Conservation (phyloP, 2,329 filamentous ascomycete species). For the Neurospora sp. region DNA sequence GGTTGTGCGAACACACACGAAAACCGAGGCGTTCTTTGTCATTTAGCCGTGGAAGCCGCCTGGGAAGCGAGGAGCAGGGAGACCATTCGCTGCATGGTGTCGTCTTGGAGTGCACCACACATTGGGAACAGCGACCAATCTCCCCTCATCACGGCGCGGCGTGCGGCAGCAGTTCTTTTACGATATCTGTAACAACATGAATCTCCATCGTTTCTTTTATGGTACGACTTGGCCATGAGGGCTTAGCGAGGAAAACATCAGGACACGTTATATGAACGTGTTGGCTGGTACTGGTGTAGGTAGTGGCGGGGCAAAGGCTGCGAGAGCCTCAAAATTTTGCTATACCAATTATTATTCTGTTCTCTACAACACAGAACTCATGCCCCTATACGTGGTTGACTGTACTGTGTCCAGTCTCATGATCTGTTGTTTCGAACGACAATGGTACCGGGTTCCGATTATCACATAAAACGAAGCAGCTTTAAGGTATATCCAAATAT, state of each 20-base stretch:
- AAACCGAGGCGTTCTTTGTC: background rate
- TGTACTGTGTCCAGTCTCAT: background rate
- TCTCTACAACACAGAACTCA: background rate
- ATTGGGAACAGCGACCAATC: background rate
- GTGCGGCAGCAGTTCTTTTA: background rate
- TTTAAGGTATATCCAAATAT: background rate
- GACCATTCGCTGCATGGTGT: background rate
- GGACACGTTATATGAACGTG: background rate
- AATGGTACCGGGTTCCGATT: background rate
- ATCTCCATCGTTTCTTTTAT: background rate
- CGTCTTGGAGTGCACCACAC: background rate
- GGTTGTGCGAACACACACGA: background rate
- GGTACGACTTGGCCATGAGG: background rate
- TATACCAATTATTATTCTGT: background rate
- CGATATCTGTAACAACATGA: conserved; percentile 14
- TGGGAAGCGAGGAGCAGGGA: background rate
- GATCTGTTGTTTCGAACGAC: background rate
- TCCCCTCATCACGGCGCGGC: background rate
- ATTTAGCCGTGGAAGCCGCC: background rate
- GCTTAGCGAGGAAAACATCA: background rate
- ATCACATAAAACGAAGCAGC: background rate
- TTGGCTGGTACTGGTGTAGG: background rate
- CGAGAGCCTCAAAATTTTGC: background rate
- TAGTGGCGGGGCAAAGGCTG: background rate
- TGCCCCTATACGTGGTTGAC: background rate